Evolutionary conservation across 352 stramenopile genomes (phyloP), one percentile per base, ranked within the genome.

Genomic region (Stramenopiles sp.): DNA sequence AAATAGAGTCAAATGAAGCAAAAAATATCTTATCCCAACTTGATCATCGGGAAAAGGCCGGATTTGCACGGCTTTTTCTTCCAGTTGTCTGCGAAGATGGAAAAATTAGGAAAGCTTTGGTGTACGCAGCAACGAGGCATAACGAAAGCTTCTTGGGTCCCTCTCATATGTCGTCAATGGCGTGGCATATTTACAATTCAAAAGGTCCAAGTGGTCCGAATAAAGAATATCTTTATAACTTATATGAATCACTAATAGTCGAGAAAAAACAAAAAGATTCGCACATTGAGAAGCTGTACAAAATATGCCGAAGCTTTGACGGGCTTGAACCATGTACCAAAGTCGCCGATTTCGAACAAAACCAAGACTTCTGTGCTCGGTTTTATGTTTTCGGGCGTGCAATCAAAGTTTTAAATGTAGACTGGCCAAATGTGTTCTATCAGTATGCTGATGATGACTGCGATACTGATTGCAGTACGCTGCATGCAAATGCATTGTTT

Each of bases 131-230:
- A 27, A 92, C 89, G 76, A 88, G 89, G 0, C 86, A 88, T n/a
- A 95, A 94, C 82, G 82, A 87, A 80, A 89, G 93, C 80, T 95
- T 95, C 80, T 75, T 94, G 22, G 91, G 91, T 7, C 90, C 91
- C 0, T 85, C 85, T 8, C 75, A 88, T 0, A 80, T 93, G 30
- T 85, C 91, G 7, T 87, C 88, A 44, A 94, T 95, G 88, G 90
- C 78, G 30, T 80, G 31, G 22, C 67, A 83, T 81, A 94, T 94
- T 82, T 87, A 87, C 33, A 92, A 88, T 1, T 86, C 88, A 22
- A 86, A 83, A 30, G 90, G 90, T 30, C 86, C 86, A 82, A 93
- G 89, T 71, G 90, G 90, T 27, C 88, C 89, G 39, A 94, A 94
- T 84, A 88, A 90, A 75, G 90, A 94, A 85, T 94, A 94, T 82